phyloP scores from a whole-genome alignment of 495 filamentous ascomycete species.

The Tuber melanosporum region DNA sequence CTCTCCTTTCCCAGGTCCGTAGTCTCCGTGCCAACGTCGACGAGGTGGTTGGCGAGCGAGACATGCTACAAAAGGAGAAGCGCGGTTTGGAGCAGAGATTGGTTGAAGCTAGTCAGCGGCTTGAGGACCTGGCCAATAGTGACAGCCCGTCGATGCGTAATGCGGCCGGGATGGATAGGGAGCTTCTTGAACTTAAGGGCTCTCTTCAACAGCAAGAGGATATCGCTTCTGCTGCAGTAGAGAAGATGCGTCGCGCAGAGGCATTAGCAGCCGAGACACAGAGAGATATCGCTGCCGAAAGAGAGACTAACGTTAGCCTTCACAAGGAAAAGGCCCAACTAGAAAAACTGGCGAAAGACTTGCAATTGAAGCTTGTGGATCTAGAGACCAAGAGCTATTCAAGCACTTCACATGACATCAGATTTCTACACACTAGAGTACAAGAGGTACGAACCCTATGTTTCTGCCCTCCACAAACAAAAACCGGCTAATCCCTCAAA shows the following conservation, averaged over 20 bases:
- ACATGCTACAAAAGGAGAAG: constrained; percentile 81
- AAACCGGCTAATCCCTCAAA: constrained; percentile 32
- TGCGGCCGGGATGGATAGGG: constrained; percentile 80
- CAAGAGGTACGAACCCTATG: constrained; percentile 67
- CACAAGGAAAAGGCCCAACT: constrained; percentile 87
- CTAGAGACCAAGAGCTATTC: constrained; percentile 96
- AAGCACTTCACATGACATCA: constrained; percentile 84
- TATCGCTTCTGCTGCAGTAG: constrained; percentile 82
- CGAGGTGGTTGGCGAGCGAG: constrained; percentile 77
- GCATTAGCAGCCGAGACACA: constrained; percentile 81
- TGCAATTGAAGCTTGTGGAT: constrained; percentile 83
- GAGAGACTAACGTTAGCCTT: constrained; percentile 73
- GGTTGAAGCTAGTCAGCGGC: constrained; percentile 75
- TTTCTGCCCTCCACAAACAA: constrained; percentile 6
- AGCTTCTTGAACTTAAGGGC: constrained; percentile 84
- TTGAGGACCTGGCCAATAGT: constrained; percentile 83
- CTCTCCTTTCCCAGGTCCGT: constrained; percentile 84
- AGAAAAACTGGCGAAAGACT: constrained; percentile 86
- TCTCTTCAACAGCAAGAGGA: constrained; percentile 89
- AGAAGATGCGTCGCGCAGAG: constrained; percentile 97
- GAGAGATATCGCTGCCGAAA: constrained; percentile 86
- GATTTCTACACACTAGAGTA: constrained; percentile 88
- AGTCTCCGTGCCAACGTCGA: constrained; percentile 76
- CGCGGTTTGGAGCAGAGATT: constrained; percentile 80
- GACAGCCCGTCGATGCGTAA: constrained; percentile 88